phyloP scores from a whole-genome alignment of 2,329 filamentous ascomycete genomes.

The Cercospora zeae-maydis region DNA sequence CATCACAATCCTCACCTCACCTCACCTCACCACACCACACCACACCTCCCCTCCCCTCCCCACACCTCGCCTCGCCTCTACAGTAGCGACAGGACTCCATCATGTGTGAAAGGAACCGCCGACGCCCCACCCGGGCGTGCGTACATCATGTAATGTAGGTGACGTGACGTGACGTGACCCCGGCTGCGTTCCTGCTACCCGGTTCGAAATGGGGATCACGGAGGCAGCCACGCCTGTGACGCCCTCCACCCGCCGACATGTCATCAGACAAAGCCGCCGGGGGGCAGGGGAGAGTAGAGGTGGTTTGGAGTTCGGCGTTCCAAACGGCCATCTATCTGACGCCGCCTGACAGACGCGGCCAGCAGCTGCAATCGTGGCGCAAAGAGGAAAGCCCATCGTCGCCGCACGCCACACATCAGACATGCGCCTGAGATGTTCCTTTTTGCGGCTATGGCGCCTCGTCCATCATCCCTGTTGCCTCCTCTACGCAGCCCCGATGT shows the following conservation, averaged over 20 bases:
- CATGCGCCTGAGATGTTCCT: conserved; percentile 15
- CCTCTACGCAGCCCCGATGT: conserved; percentile 15
- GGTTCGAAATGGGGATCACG: conserved; percentile 24
- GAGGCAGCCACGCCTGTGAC: conserved; percentile 34
- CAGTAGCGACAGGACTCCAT: background rate
- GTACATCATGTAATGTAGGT: conserved; percentile 18
- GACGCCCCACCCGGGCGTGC: conserved; percentile 22
- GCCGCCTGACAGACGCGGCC: conserved; percentile 17
- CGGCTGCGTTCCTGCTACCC: conserved; percentile 29
- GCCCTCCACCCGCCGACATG: conserved; percentile 22
- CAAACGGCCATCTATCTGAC: conserved; percentile 9
- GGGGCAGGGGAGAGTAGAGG: too few relatives aligned
- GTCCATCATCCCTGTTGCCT: conserved; percentile 24
- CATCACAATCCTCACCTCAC: conserved; percentile 21
- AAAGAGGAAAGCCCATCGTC: conserved; percentile 22
- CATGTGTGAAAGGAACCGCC: conserved; percentile 4
- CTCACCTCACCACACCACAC: background rate
- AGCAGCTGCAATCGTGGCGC: conserved; percentile 26
- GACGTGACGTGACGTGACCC: too few relatives aligned
- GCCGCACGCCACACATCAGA: conserved; percentile 13
- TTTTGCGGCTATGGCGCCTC: conserved; percentile 24
- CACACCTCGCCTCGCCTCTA: too few relatives aligned
- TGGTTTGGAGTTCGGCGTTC: conserved; percentile 17
- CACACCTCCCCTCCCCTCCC: conserved; percentile 5
- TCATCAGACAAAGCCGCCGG: conserved; percentile 13